phyloP scores from a whole-genome alignment of 2,329 filamentous ascomycete genomes.

The Phyllachora maydis region DNA sequence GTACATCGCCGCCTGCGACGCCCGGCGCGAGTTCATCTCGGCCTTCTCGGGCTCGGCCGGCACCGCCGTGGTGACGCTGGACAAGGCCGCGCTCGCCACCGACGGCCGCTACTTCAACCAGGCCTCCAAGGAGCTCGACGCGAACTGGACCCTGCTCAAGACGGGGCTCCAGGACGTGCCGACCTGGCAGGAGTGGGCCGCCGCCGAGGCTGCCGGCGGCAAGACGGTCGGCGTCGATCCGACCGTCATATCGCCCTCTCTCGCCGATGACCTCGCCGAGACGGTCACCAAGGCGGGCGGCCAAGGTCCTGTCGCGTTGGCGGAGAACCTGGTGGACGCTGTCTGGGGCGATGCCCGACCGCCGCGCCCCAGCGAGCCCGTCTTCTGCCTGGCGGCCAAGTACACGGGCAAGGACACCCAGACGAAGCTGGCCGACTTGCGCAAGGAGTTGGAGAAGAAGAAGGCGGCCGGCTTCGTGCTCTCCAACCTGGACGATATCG shows the following conservation, averaged over 20 bases:
- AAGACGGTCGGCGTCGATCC: conserved; percentile 86
- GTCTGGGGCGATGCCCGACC: conserved; percentile 71
- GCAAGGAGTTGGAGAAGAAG: conserved; percentile 83
- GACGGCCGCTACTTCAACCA: conserved; percentile 98
- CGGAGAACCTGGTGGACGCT: conserved; percentile 71
- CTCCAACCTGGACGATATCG: conserved; percentile 89
- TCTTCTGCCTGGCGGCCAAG: conserved; percentile 49
- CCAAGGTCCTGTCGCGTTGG: conserved; percentile 50
- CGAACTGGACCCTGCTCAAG: conserved; percentile 82
- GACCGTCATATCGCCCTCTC: conserved; percentile 52
- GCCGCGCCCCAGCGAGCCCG: conserved; percentile 50
- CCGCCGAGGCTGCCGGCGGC: conserved; percentile 66
- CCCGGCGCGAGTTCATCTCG: conserved; percentile 72
- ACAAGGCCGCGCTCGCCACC: conserved; percentile 78
- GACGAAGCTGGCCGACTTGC: conserved; percentile 65
- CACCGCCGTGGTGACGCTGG: conserved; percentile 69
- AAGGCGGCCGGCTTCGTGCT: conserved; percentile 74
- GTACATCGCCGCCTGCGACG: conserved; percentile 94
- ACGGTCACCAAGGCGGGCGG: conserved; percentile 78
- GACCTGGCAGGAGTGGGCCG: conserved; percentile 93
- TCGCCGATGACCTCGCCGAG: conserved; percentile 51
- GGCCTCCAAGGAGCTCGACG: conserved; percentile 72
- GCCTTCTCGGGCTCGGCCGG: conserved; percentile 93
- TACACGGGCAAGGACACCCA: conserved; percentile 68
- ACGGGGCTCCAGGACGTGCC: conserved; percentile 85